These are phyloP conservation scores for Ophiostoma ips DNA, from an alignment of 2,329 filamentous ascomycete species.

Conservation along the genomic window DNA sequence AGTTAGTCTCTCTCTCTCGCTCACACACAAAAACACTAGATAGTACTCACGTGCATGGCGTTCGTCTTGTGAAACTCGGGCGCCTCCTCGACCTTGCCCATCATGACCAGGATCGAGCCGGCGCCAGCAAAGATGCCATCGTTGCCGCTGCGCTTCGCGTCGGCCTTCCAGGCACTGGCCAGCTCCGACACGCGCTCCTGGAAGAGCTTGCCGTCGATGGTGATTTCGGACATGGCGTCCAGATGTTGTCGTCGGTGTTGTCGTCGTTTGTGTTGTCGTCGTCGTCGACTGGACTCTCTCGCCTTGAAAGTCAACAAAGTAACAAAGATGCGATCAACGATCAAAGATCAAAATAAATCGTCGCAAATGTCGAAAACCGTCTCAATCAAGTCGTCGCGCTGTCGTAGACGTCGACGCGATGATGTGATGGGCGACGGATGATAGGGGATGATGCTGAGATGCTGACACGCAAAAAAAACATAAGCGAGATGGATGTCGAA, in stretches of 20 bases:
- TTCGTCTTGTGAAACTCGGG: conserved; percentile 90
- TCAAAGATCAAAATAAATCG: background rate
- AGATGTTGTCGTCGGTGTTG: conserved; percentile 1
- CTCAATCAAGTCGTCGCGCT: background rate
- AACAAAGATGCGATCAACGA: background rate
- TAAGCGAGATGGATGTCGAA: background rate
- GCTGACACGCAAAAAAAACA: background rate
- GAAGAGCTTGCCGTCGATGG: conserved; percentile 87
- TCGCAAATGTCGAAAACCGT: background rate
- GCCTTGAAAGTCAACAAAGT: background rate
- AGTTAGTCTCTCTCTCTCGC: background rate
- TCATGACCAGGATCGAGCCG: conserved; percentile 74
- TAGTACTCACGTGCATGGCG: conserved; percentile 65
- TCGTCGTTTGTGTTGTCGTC: background rate
- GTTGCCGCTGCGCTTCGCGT: conserved; percentile 71
- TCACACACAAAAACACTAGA: background rate
- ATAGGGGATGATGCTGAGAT: background rate
- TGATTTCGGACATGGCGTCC: conserved; percentile 60
- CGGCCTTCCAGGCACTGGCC: conserved; percentile 85
- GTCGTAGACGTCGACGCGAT: background rate
- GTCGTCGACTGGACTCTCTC: background rate
- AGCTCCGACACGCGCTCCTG: conserved; percentile 84
- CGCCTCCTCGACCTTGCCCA: conserved; percentile 87
- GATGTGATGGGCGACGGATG: background rate
- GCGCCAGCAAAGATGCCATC: conserved; percentile 77